Conservation (phyloP, 495 filamentous ascomycete species). For the Friedmanniomyces simplex region DNA sequence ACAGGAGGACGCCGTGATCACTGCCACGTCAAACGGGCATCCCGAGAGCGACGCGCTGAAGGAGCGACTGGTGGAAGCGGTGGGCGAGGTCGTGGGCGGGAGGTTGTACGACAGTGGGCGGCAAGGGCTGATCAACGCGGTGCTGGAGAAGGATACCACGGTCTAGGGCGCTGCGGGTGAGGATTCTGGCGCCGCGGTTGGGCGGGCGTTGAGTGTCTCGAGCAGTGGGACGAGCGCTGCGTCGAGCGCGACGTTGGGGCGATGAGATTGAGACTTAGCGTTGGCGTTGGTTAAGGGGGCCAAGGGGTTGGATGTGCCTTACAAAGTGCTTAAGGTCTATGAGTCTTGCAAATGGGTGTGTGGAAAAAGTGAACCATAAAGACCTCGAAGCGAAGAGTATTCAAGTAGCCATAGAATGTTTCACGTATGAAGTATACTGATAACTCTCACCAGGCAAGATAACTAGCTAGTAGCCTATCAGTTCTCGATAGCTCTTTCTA, state of each 20-base stretch:
- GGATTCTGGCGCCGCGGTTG: neutral
- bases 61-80: constrained; percentile 22
- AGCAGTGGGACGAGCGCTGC: neutral
- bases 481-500: too few species aligned
- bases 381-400: too few species aligned
- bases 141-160: constrained; percentile 23
- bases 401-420: too few species aligned
- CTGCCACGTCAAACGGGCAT: constrained; percentile 21
- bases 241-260: neutral
- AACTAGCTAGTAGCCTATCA: too few species aligned
- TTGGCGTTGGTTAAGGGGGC: neutral
- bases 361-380: too few species aligned
- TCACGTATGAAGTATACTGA: too few species aligned
- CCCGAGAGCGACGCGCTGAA: constrained; percentile 20
- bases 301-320: too few species aligned
- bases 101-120: constrained; percentile 24
- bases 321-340: too few species aligned
- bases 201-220: neutral
- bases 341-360: too few species aligned
- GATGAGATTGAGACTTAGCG: neutral
- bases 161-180: neutral
- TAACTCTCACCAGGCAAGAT: too few species aligned
- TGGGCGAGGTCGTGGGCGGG: constrained; percentile 29
- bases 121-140: constrained; percentile 20
- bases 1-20: constrained; percentile 15